phyloP scores from a whole-genome alignment of 2,329 filamentous ascomycete species.

The Aaosphaeria pasadenensis region DNA sequence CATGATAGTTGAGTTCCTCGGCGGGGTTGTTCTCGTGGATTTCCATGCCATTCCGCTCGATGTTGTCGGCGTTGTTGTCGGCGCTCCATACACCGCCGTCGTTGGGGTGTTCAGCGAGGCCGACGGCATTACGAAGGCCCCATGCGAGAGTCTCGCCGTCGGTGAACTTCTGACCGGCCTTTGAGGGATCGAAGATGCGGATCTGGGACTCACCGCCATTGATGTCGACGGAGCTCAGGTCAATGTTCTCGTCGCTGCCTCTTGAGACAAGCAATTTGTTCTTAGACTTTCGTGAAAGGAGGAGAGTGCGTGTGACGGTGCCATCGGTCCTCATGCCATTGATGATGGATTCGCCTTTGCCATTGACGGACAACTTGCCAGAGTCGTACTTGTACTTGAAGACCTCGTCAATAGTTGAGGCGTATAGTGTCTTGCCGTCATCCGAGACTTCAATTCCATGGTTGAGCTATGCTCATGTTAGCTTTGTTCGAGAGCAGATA shows the following conservation, averaged over 20 bases:
- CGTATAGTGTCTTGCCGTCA: conserved; percentile 46
- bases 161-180: conserved; percentile 19
- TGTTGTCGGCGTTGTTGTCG: conserved; percentile 66
- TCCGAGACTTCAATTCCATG: conserved; percentile 45
- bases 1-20: conserved; percentile 69
- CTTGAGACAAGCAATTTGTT: conserved; percentile 60
- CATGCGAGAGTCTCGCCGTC: conserved; percentile 50
- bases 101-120: conserved; percentile 57
- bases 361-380: conserved; percentile 35
- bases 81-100: conserved; percentile 51
- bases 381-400: conserved; percentile 62
- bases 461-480: conserved; percentile 33
- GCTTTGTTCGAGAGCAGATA: neutral
- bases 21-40: conserved; percentile 65
- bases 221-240: conserved; percentile 48
- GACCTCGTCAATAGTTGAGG: conserved; percentile 54
- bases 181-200: conserved; percentile 53
- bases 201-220: conserved; percentile 60
- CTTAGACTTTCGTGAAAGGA: conserved; percentile 54
- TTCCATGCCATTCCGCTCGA: conserved; percentile 54
- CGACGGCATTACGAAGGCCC: conserved; percentile 69
- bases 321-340: conserved; percentile 58
- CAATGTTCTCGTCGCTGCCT: conserved; percentile 61
- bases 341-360: conserved; percentile 51
- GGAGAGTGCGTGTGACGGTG: conserved; percentile 62